These are phyloP conservation scores for Cochlearia excelsa DNA, from an alignment of 345 rosid genomes.

Conservation along the genomic window DNA sequence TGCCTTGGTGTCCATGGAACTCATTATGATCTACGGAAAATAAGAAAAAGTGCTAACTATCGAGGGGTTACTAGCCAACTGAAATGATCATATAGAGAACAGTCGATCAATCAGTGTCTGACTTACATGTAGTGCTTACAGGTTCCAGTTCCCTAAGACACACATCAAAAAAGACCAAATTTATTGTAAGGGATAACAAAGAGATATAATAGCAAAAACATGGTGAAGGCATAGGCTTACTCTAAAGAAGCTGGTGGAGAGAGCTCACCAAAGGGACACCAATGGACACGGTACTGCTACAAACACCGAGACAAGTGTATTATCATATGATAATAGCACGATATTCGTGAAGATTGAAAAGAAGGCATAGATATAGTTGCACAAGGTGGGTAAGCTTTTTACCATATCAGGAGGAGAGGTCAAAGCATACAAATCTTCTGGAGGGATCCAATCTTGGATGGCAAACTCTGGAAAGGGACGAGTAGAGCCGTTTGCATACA, in stretches of 20 bases:
- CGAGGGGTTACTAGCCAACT: slow-evolving; percentile 17
- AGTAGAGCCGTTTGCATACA: slow-evolving; percentile 56
- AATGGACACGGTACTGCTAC: slow-evolving; percentile 61
- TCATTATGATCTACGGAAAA: slow-evolving; percentile 50
- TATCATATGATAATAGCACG: slow-evolving; percentile 6
- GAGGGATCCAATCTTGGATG: slow-evolving; percentile 63
- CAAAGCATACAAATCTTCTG: slow-evolving; percentile 51
- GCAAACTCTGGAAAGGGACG: slow-evolving; percentile 49
- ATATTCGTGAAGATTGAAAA: neutral
- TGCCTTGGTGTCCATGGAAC: slow-evolving; percentile 45
- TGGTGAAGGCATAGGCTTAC: slow-evolving; percentile 42
- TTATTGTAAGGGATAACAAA: neutral
- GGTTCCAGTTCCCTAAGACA: slow-evolving; percentile 62
- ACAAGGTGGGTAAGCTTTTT: slow-evolving; percentile 7
- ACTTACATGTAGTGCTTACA: slow-evolving; percentile 63
- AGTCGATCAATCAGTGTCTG: slow-evolving; percentile 4
- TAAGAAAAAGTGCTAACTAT: slow-evolving; percentile 19
- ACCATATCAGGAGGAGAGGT: slow-evolving; percentile 67
- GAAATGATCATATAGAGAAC: slow-evolving; percentile 16
- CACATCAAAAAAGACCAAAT: slow-evolving; percentile 23
- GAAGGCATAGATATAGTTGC: neutral
- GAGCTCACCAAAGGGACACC: slow-evolving; percentile 67
- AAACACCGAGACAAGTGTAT: neutral
- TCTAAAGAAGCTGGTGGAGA: slow-evolving; percentile 48
- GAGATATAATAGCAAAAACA: slow-evolving; percentile 5